Evolutionary conservation across 1,284 basidiomycete species (phyloP).

Genomic region (Peniophora sp.): DNA sequence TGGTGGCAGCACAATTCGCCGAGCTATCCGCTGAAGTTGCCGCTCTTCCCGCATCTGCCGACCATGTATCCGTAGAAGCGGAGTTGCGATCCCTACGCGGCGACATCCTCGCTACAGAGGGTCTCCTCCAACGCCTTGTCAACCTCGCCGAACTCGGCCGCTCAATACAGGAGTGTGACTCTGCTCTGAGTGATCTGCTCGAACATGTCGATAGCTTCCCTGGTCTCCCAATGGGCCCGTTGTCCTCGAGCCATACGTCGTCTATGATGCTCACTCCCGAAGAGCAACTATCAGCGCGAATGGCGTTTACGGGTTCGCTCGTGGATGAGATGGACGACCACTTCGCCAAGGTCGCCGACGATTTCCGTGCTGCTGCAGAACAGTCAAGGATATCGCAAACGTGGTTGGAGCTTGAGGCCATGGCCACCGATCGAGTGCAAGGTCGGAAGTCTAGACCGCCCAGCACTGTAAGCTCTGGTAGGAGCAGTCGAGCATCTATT

Average conservation of each 20-base stretch:
- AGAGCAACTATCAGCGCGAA: slow-evolving; percentile 53
- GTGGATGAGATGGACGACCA: slow-evolving; percentile 38
- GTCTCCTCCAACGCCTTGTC: slow-evolving; percentile 42
- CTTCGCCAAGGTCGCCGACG: slow-evolving; percentile 37
- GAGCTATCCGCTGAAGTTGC: slow-evolving; percentile 36
- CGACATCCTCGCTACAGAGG: slow-evolving; percentile 46
- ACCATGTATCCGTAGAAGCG: slow-evolving; percentile 33
- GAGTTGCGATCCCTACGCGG: slow-evolving; percentile 53
- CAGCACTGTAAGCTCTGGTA: slow-evolving; percentile 51
- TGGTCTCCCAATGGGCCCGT: slow-evolving; percentile 39
- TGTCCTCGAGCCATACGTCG: slow-evolving; percentile 42
- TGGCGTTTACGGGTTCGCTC: slow-evolving; percentile 49
- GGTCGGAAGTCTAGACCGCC: slow-evolving; percentile 55
- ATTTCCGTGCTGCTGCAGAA: slow-evolving; percentile 52
- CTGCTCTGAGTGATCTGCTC: slow-evolving; percentile 70
- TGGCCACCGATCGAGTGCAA: slow-evolving; percentile 59
- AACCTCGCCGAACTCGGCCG: slow-evolving; percentile 44
- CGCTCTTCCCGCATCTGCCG: slow-evolving; percentile 34
- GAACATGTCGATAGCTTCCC: slow-evolving; percentile 78
- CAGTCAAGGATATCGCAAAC: slow-evolving; percentile 61
- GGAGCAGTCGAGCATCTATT: slow-evolving; percentile 43
- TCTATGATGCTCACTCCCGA: slow-evolving; percentile 39
- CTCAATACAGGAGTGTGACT: slow-evolving; percentile 50
- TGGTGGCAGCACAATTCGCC: slow-evolving; percentile 39
- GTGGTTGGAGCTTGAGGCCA: slow-evolving; percentile 72